Conservation (phyloP, 2,329 filamentous ascomycete species). For the Hypoxylon rubiginosum region DNA sequence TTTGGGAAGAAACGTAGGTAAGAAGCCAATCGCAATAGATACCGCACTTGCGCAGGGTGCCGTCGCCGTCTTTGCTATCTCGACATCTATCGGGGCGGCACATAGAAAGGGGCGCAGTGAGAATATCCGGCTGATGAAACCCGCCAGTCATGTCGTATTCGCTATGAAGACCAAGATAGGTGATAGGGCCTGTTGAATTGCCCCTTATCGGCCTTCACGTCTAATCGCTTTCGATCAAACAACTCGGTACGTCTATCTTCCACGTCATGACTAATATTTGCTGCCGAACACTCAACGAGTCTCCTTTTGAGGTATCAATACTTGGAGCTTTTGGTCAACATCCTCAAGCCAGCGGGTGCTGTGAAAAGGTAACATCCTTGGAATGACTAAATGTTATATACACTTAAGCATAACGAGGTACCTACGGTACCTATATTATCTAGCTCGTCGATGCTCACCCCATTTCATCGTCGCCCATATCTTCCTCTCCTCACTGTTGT, state of each 20-base stretch:
- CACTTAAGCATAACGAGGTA: too few species aligned
- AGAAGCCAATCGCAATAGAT: constrained; percentile 12
- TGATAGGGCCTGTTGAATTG: not conserved
- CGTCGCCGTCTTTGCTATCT: not conserved
- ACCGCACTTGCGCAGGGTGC: not conserved
- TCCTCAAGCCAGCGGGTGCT: not conserved
- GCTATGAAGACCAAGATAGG: not conserved
- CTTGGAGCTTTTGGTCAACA: not conserved
- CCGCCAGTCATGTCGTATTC: not conserved
- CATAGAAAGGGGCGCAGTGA: not conserved
- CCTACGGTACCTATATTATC: too few species aligned
- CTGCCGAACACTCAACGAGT: not conserved
- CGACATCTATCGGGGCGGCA: not conserved
- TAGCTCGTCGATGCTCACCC: not conserved
- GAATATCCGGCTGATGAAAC: not conserved
- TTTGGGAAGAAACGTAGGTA: too few species aligned
- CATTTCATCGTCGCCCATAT: not conserved
- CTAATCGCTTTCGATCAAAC: not conserved
- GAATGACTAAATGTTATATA: not conserved
- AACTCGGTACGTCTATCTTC: not conserved
- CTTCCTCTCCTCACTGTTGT: not conserved
- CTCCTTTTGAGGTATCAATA: not conserved
- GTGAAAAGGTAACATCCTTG: not conserved
- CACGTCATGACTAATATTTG: not conserved
- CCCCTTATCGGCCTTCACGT: not conserved